Evolutionary conservation across 352 stramenopile genomes (phyloP).

Genomic region (Phytophthora fragariaefolia): DNA sequence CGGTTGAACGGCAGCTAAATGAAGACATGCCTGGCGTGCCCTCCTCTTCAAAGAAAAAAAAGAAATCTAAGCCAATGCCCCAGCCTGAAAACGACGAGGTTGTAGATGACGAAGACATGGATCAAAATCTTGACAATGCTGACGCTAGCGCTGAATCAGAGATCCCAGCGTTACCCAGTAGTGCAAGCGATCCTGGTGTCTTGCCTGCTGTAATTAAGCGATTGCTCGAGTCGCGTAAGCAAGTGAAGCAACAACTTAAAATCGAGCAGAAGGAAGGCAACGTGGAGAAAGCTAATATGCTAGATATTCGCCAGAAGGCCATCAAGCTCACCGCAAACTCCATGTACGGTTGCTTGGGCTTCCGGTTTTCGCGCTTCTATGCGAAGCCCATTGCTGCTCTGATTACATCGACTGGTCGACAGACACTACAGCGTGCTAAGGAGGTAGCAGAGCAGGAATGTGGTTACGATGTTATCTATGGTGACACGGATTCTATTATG

Average conservation of each 20-base stretch:
- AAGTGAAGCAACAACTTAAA: constrained; percentile 98
- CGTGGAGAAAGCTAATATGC: constrained; percentile 80
- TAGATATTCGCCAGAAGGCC: constrained; percentile 99
- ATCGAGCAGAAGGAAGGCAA: constrained; percentile 91
- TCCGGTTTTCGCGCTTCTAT: constrained; percentile 98
- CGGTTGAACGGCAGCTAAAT: constrained; percentile 91
- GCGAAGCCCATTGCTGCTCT: constrained; percentile 98
- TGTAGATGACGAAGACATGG: constrained; percentile 83
- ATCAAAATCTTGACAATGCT: constrained; percentile 66
- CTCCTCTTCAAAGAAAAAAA: constrained; percentile 56
- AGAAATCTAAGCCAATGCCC: constrained; percentile 60
- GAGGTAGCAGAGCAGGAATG: constrained; percentile 97
- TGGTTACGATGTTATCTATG: constrained; percentile 99
- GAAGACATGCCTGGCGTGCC: constrained; percentile 48
- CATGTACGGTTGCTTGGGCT: constrained; percentile 99
- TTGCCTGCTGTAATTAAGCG: constrained; percentile 97
- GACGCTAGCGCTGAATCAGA: constrained; percentile 82
- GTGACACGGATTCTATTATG: constrained; percentile 99
- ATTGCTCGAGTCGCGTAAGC: constrained; percentile 96
- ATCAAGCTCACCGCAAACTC: constrained; percentile 99
- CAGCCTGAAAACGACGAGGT: constrained; percentile 68
- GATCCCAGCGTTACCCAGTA: constrained; percentile 85
- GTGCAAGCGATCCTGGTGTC: constrained; percentile 87
- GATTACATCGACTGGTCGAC: constrained; percentile 98
- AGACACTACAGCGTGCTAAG: constrained; percentile 98